Percentiles rank a stretch among this genome's conserved stretches.
Conservation (phyloP, 1,284 basidiomycete species). For the Cryptococcus sp. region DNA sequence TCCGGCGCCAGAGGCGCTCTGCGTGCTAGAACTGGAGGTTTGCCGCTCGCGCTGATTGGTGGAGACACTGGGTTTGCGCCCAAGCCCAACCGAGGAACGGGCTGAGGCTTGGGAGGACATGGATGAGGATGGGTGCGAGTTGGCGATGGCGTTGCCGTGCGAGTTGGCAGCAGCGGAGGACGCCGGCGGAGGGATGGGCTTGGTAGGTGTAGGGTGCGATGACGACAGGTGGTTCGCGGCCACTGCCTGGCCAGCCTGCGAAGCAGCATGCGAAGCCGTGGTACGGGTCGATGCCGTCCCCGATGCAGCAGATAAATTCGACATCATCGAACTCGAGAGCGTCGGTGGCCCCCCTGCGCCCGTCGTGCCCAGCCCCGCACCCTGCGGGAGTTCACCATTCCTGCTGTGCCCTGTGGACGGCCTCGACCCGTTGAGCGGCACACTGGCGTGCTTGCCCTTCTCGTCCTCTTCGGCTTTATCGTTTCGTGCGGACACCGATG, state of each 20-base stretch:
- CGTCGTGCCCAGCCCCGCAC: neutral
- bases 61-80: slow-evolving; percentile 16
- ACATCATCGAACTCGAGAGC: slow-evolving; percentile 22
- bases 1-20: slow-evolving; percentile 23
- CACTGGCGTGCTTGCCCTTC: slow-evolving; percentile 8
- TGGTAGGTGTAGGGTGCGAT: neutral
- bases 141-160: neutral
- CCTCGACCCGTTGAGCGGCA: slow-evolving; percentile 3
- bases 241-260: no score
- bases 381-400: slow-evolving; percentile 1
- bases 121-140: slow-evolving; percentile 4
- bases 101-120: slow-evolving; percentile 6
- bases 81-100: slow-evolving; percentile 6
- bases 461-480: slow-evolving; percentile 1
- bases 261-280: no score
- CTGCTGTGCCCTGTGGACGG: slow-evolving; percentile 8
- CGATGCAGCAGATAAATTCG: slow-evolving; percentile 9
- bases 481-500: neutral
- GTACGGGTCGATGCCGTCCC: neutral
- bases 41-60: neutral
- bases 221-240: neutral
- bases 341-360: slow-evolving; percentile 11
- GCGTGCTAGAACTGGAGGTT: slow-evolving; percentile 3
- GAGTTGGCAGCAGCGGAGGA: neutral
- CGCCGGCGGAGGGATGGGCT: slow-evolving; percentile 1